Conservation (phyloP, 179 eudicot genomes). For the Pouteria campechiana region DNA sequence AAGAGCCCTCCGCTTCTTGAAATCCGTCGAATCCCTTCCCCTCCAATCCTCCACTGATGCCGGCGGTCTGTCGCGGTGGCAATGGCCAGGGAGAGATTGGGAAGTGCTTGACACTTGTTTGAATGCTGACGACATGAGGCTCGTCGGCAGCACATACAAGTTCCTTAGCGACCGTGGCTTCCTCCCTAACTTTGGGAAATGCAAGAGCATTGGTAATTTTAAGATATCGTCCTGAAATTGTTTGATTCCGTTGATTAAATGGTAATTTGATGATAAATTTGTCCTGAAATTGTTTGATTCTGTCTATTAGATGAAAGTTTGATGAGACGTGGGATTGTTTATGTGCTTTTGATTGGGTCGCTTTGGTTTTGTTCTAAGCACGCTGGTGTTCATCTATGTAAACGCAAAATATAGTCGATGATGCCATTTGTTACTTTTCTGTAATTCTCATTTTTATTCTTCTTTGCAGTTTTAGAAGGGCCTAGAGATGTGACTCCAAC, state of each 20-base stretch:
- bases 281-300: background rate
- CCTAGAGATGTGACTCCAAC: constrained; percentile 78
- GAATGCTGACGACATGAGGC: constrained; percentile 90
- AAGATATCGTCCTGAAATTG: background rate
- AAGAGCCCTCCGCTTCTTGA: constrained; percentile 57
- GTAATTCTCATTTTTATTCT: background rate
- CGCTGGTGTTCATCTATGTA: background rate
- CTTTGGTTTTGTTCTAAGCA: too few relatives aligned
- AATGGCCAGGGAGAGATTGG: constrained; percentile 60
- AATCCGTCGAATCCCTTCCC: constrained; percentile 10
- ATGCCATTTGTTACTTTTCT: background rate
- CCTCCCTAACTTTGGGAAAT: constrained; percentile 71
- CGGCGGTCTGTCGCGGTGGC: constrained; percentile 14
- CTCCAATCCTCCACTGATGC: constrained; percentile 11
- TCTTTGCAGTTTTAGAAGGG: constrained; percentile 64
- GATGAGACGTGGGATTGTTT: too few relatives aligned
- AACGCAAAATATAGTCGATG: constrained; percentile 14
- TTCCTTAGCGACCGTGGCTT: constrained; percentile 61
- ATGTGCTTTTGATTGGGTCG: too few relatives aligned
- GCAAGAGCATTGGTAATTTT: constrained; percentile 47
- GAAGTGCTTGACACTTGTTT: constrained; percentile 84
- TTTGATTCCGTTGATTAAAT: background rate
- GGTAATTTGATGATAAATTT: too few relatives aligned
- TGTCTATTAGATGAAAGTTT: background rate
- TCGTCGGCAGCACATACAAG: constrained; percentile 62